Evolutionary conservation across 495 filamentous ascomycete species (phyloP).

Genomic region (Lasiosphaeria hispida): DNA sequence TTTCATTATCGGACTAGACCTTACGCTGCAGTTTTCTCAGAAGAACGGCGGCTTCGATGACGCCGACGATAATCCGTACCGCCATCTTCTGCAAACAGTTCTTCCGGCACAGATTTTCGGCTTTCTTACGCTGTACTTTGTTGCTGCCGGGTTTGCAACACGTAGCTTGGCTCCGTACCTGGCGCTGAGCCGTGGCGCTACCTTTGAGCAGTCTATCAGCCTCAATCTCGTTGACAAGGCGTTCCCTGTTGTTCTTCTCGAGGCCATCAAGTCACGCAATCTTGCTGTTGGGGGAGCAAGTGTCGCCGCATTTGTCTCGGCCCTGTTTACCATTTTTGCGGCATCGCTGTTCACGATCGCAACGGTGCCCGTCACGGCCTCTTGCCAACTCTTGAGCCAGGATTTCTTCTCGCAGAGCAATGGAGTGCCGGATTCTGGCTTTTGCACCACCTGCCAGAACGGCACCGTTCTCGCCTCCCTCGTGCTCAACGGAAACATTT

Average conservation of each 20-base stretch:
- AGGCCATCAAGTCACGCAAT: constrained; percentile 15
- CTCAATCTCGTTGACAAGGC: constrained; percentile 23
- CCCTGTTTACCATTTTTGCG: constrained; percentile 17
- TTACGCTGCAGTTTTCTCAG: constrained; percentile 20
- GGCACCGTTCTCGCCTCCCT: constrained; percentile 20
- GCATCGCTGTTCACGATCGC: constrained; percentile 17
- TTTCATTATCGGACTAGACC: constrained; percentile 22
- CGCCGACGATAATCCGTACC: constrained; percentile 14
- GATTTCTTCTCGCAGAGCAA: constrained; percentile 21
- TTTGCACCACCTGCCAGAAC: constrained; percentile 16
- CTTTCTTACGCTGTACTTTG: constrained; percentile 17
- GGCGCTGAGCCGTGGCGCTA: constrained; percentile 7
- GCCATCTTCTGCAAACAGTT: constrained; percentile 27
- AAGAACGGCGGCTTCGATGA: constrained; percentile 22
- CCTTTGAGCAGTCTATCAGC: constrained; percentile 17
- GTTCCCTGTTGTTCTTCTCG: constrained; percentile 13
- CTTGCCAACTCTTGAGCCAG: constrained; percentile 13
- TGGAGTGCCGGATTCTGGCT: not conserved
- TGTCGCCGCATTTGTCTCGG: constrained; percentile 15
- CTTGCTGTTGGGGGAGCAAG: constrained; percentile 14
- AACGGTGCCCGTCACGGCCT: constrained; percentile 14
- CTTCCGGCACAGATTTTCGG: constrained; percentile 20
- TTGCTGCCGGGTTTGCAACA: constrained; percentile 11
- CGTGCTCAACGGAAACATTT: constrained; percentile 23
- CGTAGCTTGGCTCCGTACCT: constrained; percentile 22